Evolutionary conservation across 176 grass and related monocot species (phyloP).

Genomic region (Ananas comosus): DNA sequence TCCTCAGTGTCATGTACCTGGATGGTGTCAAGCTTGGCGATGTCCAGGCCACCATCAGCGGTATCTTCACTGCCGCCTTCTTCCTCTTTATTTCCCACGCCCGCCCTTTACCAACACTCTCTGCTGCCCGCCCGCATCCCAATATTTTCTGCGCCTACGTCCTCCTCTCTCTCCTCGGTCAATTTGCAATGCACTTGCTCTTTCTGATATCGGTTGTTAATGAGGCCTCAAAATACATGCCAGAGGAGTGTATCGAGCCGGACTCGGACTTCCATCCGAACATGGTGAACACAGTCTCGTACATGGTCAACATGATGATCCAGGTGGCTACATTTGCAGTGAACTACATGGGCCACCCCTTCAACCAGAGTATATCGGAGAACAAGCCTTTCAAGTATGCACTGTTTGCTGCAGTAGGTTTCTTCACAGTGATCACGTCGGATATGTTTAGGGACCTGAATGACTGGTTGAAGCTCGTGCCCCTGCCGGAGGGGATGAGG

Average conservation of each 20-base stretch:
- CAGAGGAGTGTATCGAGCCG: slow-evolving; percentile 92
- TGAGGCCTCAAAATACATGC: slow-evolving; percentile 86
- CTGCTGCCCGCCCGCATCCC: slow-evolving; percentile 67
- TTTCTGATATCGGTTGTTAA: slow-evolving; percentile 79
- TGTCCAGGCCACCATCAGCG: slow-evolving; percentile 94
- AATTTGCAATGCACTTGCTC: slow-evolving; percentile 94
- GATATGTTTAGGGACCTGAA: slow-evolving; percentile 91
- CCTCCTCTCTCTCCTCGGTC: slow-evolving; percentile 80
- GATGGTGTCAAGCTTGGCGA: slow-evolving; percentile 96
- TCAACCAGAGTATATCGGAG: slow-evolving; percentile 88
- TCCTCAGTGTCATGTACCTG: slow-evolving; percentile 95
- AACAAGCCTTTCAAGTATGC: slow-evolving; percentile 96
- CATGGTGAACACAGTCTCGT: slow-evolving; percentile 97
- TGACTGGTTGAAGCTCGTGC: slow-evolving; percentile 73
- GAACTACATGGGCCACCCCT: slow-evolving; percentile 97
- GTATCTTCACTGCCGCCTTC: slow-evolving; percentile 90
- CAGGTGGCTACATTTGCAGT: slow-evolving; percentile 97
- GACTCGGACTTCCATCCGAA: slow-evolving; percentile 93
- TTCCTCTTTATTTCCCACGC: slow-evolving; percentile 99
- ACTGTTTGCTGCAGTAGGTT: slow-evolving; percentile 68
- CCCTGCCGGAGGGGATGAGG: slow-evolving; percentile 77
- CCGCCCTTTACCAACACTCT: slow-evolving; percentile 73
- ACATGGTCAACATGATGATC: slow-evolving; percentile 99
- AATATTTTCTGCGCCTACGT: slow-evolving; percentile 96
- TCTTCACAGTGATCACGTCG: slow-evolving; percentile 87